phyloP scores from a whole-genome alignment of 2,329 filamentous ascomycete genomes.

The Metarhizium robertsii region DNA sequence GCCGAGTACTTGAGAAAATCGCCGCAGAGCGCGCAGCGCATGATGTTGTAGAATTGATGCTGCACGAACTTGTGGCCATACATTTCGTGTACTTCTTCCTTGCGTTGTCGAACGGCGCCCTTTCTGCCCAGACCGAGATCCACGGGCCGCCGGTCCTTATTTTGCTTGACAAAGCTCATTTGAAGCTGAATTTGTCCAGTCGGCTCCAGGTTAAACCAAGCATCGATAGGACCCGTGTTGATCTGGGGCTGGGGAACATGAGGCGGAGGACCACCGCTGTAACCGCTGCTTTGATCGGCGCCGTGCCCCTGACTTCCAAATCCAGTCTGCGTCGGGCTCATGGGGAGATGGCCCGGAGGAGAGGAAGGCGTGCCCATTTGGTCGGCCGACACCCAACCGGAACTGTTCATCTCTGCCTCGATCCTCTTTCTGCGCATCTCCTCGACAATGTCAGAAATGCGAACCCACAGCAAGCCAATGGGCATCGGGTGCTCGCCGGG shows the following conservation, averaged over 20 bases:
- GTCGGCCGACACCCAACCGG: constrained; percentile 95
- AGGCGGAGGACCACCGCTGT: constrained; percentile 20
- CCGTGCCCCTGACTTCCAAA: constrained; percentile 34
- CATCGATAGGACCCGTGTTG: constrained; percentile 62
- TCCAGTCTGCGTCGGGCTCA: constrained; percentile 36
- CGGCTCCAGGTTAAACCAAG: constrained; percentile 95
- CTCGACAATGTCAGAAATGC: constrained; percentile 94
- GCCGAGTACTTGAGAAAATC: constrained; percentile 98
- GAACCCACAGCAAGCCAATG: constrained; percentile 91
- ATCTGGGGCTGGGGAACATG: constrained; percentile 36
- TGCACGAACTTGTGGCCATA: constrained; percentile 98
- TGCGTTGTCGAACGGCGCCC: constrained; percentile 91
- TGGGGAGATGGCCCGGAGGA: constrained; percentile 46
- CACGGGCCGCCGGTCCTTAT: constrained; percentile 70
- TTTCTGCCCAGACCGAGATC: constrained; percentile 89
- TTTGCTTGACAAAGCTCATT: constrained; percentile 86
- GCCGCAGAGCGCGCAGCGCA: constrained; percentile 95
- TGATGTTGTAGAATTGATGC: constrained; percentile 99
- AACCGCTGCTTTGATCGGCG: constrained; percentile 12
- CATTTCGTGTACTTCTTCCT: constrained; percentile 97
- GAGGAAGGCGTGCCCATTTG: constrained; percentile 63
- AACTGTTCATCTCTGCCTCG: constrained; percentile 87
- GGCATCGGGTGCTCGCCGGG: constrained; percentile 82
- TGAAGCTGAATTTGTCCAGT: constrained; percentile 86
- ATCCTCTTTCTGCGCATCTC: constrained; percentile 97